Conservation (phyloP, 1,139 yeast species). For the Nakaseomyces bracarensis region DNA sequence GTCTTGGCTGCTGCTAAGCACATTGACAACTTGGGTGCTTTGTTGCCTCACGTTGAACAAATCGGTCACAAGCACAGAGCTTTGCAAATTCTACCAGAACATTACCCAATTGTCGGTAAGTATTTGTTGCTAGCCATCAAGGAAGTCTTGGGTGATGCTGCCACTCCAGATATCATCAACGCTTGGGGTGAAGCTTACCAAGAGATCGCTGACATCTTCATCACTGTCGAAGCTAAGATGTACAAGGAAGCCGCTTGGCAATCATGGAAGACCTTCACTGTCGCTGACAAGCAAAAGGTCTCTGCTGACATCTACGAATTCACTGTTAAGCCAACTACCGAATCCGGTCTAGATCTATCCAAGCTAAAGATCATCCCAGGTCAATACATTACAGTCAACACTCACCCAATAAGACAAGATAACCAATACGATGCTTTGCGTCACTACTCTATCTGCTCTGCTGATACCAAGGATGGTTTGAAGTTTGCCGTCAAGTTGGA, state of each 20-base stretch:
- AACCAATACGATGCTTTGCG: conserved; percentile 30
- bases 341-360: conserved; percentile 28
- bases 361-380: conserved; percentile 40
- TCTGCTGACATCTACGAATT: conserved; percentile 42
- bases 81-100: conserved; percentile 51
- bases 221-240: conserved; percentile 44
- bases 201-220: conserved; percentile 53
- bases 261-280: conserved; percentile 47
- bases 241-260: conserved; percentile 46
- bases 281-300: conserved; percentile 40
- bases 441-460: conserved; percentile 30
- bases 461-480: conserved; percentile 20
- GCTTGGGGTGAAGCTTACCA: conserved; percentile 67
- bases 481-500: conserved; percentile 43
- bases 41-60: conserved; percentile 48
- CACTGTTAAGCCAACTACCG: conserved; percentile 42
- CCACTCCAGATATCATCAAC: conserved; percentile 46
- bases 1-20: conserved; percentile 55
- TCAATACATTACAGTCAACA: conserved; percentile 52
- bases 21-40: conserved; percentile 50
- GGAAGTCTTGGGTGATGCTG: conserved; percentile 48
- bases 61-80: conserved; percentile 63
- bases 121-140: conserved; percentile 47
- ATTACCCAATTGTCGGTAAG: conserved; percentile 57
- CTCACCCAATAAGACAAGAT: conserved; percentile 31